Base-by-base conservation (phyloP, 1,284 basidiomycete genomes). In the Melampsora americana region DNA sequence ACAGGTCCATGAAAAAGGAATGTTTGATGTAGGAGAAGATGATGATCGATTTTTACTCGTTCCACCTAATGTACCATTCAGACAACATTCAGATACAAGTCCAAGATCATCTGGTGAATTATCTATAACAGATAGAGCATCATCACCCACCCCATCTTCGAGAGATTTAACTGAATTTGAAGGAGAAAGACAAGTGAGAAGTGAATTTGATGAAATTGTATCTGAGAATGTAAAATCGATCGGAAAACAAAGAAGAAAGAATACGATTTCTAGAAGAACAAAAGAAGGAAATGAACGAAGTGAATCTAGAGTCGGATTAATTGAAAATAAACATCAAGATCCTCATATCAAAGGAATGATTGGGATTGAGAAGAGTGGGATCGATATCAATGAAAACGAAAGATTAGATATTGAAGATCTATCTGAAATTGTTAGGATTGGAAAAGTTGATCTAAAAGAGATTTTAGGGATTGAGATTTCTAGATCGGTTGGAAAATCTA, bases 111-210 rank as follows among this genome's bases (percentile, higher is more conserved):
- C 50, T 3, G 16, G 18, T 23, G 50, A 53, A 23, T 23, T 53
- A 18, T 39, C 64, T n/a, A 42, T 42, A 18, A n/a, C 20, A 2
- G 16, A 44, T 32, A 32, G 20, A 20, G 64, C 28, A 4, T 18
- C 14, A 14, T 11, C 28, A 44, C 26, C 39, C 32, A 16, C 64
- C 5, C 18, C 20, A 20, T 44, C 64, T n/a, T 20, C 64, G 3
- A 11, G 14, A n/a, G 32, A 66, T 5, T 65, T 76, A 61, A 76
- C 73, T 20, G 73, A 76, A 20, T 76, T 76, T 62, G 73, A 76
- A 32, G 73, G 73, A 30, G 73, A 76, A 50, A 60, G 56, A n/a
- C 73, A 61, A 23, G 56, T 48, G 3, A 46, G 66, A 28, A 69
- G 65, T 46, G 44, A 26, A 48, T 53, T 59, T 26, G 73, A 76